phyloP scores from a whole-genome alignment of 345 rosid species.

The Eucalyptus shirleyi region DNA sequence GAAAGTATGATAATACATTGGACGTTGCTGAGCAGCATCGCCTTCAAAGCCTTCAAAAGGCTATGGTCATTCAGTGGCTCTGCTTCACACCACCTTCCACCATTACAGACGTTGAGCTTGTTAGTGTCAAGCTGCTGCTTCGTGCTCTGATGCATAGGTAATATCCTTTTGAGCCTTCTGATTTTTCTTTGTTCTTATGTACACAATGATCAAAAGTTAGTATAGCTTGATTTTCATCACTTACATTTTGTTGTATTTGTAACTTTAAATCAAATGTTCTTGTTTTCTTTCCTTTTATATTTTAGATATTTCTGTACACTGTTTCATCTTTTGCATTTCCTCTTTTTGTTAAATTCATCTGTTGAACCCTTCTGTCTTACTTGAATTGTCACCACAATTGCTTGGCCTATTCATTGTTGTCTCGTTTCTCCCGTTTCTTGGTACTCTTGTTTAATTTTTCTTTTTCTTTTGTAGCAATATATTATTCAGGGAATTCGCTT shows the following conservation, averaged over 20 bases:
- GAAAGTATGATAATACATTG: slow-evolving; percentile 62
- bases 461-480: slow-evolving; percentile 50
- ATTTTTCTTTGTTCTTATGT: neutral
- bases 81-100: slow-evolving; percentile 97
- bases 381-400: neutral
- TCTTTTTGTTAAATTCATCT: neutral
- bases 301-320: neutral
- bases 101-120: slow-evolving; percentile 46
- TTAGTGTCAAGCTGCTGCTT: slow-evolving; percentile 60
- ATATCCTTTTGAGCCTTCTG: neutral
- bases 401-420: neutral
- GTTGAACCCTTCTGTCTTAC: neutral
- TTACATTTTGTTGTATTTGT: neutral
- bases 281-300: neutral
- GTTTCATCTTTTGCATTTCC: neutral
- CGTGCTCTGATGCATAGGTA: slow-evolving; percentile 91
- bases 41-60: slow-evolving; percentile 88
- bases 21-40: slow-evolving; percentile 94
- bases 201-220: neutral
- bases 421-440: neutral
- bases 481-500: slow-evolving; percentile 87
- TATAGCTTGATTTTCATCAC: neutral
- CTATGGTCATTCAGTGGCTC: slow-evolving; percentile 91
- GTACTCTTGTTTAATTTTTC: neutral
- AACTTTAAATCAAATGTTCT: neutral